Base-by-base conservation (phyloP, 1,139 yeast genomes). In the Yamadazyma songkhlaensis region DNA sequence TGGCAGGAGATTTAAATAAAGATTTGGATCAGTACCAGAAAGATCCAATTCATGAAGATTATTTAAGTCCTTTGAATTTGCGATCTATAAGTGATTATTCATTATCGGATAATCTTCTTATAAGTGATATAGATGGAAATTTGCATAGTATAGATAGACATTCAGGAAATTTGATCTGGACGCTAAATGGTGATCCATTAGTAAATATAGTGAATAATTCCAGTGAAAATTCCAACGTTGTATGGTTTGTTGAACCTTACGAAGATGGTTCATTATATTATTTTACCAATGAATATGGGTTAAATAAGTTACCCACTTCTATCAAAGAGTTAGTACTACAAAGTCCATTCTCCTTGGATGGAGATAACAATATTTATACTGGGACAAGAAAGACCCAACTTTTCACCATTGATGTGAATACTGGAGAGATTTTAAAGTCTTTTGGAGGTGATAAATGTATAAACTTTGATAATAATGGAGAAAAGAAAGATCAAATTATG, bases 161-260 rank as follows among this genome's bases (percentile, higher is more conserved):
- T 40, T 79, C 85, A 0, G 98, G 98, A 1, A 76, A 79, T 29
- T 61, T 83, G 13, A 54, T 84, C 12, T 92, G 98, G 98, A 75
- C 89, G 0, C 62, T 90, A 9, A 77, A 74, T 1, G 72, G 67
- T 26, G 73, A 66, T 17, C 78, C 83, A 0, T 53, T 77, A 32
- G 79, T 77, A 9, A 72, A 45, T 62, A 80, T 47, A 58, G 72
- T 55, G 41, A 55, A 65, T 49, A 60, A 33, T 11, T 27, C 31
- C 9, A 13, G 28, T 11, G 23, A 25, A 9, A 13, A 59, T 48
- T 51, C 62, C 13, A 67, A 67, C 45, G 57, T 68, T 24, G 46
- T 64, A 4, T 87, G 97, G 94, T 82, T 90, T 45, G 94, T 92
- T 0, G 98, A 92, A 51, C 98, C 98, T 0, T 77, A 75, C 48